phyloP scores from a whole-genome alignment of 345 rosid genomes.

The Noccaea caerulescens region DNA sequence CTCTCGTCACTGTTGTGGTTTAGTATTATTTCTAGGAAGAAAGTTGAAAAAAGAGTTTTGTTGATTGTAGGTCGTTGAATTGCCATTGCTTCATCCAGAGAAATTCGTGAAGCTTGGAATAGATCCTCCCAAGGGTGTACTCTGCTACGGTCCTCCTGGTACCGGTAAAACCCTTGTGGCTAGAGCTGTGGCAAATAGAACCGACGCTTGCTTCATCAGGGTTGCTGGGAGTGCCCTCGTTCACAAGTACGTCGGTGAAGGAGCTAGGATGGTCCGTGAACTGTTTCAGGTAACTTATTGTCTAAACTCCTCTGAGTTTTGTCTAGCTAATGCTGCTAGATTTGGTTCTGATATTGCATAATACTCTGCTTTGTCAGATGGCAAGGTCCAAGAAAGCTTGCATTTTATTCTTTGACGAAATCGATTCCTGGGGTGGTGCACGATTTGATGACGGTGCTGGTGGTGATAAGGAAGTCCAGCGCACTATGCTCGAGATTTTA shows the following conservation, averaged over 20 bases:
- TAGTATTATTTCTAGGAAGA: too few species aligned
- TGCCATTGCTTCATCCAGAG: conserved; percentile 99
- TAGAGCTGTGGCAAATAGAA: conserved; percentile 96
- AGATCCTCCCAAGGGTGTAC: conserved; percentile 96
- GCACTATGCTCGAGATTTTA: conserved; percentile 83
- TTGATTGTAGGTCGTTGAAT: conserved; percentile 72
- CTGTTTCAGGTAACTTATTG: conserved; percentile 71
- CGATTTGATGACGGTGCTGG: conserved; percentile 69
- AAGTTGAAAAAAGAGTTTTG: too few species aligned
- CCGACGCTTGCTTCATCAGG: conserved; percentile 95
- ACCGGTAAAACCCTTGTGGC: conserved; percentile 94
- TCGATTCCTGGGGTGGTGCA: conserved; percentile 87
- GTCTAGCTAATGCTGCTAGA: neutral
- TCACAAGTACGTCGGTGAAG: conserved; percentile 96
- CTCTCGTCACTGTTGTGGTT: too few species aligned
- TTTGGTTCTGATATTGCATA: neutral
- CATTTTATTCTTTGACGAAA: conserved; percentile 84
- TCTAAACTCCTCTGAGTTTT: neutral
- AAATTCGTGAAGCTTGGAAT: conserved; percentile 97
- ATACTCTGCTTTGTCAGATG: conserved; percentile 54
- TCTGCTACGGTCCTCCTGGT: conserved; percentile 96
- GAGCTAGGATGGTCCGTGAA: conserved; percentile 96
- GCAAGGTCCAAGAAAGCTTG: conserved; percentile 90
- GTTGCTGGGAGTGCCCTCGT: conserved; percentile 97
- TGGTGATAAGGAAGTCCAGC: conserved; percentile 80